Base-by-base conservation (phyloP, 106 monocot species). In the Cymbidium sinense region DNA sequence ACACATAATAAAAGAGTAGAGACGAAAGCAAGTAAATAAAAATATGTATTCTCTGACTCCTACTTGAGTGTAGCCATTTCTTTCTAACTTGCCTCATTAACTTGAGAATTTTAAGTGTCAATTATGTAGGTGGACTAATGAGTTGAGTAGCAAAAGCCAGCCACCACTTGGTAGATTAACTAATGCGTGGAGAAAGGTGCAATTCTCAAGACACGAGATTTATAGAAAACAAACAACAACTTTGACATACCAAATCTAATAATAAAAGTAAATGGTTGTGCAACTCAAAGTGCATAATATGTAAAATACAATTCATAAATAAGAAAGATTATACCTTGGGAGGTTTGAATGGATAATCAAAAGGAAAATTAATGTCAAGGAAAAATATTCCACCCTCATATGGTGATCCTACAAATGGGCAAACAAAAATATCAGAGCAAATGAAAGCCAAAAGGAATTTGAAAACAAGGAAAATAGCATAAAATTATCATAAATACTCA, bases 331-430 rank as follows among this genome's bases (percentile, higher is more conserved):
- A 47, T 78, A 91, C 91, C 91, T 88, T 80, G 23, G 88, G 91
- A 52, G 91, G 91, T 77, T 91, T 88, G 79, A 91, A 91, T 4
- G 91, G 91, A 76, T 91, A 91, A 84, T 88, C 84, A 64, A 21
- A 72, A 7, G 88, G 91, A 77, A 91, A 88, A n/a, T 70, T 73
- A 54, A 91, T 88, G 67, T 86, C 88, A 52, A 88, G 84, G 34
- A 91, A 91, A 64, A 91, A 91, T 29, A 91, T 75, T 18, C 91
- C 91, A 21, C 82, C 86, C 78, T 91, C 76, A 83, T 91, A 91
- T 70, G 91, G 91, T 19, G 91, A 84, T 39, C 91, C 91, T 91
- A 71, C 69, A 85, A 73, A 79, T 37, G 31, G 0, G 31, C 2
- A 79, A 54, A 75, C 0, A 39, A 47, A 13, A 13, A 13, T 13